phyloP scores from a whole-genome alignment of 2,329 filamentous ascomycete genomes.

The Trichophyton verrucosum region DNA sequence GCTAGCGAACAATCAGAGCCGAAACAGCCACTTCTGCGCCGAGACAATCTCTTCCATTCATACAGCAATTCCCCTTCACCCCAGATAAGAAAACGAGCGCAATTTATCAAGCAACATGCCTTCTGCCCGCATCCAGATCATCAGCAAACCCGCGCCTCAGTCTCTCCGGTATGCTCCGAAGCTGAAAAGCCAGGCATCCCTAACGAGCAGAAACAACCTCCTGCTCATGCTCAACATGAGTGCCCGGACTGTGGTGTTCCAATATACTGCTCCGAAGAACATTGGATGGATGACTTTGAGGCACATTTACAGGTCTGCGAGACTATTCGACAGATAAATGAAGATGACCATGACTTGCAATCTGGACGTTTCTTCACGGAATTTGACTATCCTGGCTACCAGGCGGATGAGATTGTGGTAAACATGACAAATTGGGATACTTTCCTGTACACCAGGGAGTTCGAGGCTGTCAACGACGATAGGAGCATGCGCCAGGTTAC shows the following conservation, averaged over 20 bases:
- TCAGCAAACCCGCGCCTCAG: slow-evolving; percentile 57
- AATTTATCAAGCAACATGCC: slow-evolving; percentile 84
- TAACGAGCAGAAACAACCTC: slow-evolving; percentile 38
- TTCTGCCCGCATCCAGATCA: slow-evolving; percentile 88
- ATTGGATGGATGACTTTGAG: slow-evolving; percentile 95
- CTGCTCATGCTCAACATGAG: slow-evolving; percentile 80
- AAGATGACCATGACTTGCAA: slow-evolving; percentile 89
- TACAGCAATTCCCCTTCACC: slow-evolving; percentile 81
- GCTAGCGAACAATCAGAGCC: slow-evolving; percentile 6
- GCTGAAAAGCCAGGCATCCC: slow-evolving; percentile 37
- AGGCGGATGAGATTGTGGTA: slow-evolving; percentile 82
- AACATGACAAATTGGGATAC: slow-evolving; percentile 99
- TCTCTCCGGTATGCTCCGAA: slow-evolving; percentile 52
- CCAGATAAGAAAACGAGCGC: slow-evolving; percentile 74
- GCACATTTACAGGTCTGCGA: slow-evolving; percentile 87
- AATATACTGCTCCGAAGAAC: slow-evolving; percentile 83
- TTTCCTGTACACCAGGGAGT: slow-evolving; percentile 83
- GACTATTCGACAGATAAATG: slow-evolving; percentile 80
- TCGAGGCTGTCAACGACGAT: slow-evolving; percentile 80
- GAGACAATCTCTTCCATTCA: slow-evolving; percentile 83
- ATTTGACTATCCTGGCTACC: slow-evolving; percentile 77
- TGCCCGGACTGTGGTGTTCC: slow-evolving; percentile 94
- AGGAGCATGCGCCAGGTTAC: slow-evolving; percentile 87
- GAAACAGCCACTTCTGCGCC: slow-evolving; percentile 39
- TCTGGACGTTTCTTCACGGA: slow-evolving; percentile 88